Evolutionary conservation across 768 basidiomycete genomes (phyloP).

Genomic region (Collybia sordida): DNA sequence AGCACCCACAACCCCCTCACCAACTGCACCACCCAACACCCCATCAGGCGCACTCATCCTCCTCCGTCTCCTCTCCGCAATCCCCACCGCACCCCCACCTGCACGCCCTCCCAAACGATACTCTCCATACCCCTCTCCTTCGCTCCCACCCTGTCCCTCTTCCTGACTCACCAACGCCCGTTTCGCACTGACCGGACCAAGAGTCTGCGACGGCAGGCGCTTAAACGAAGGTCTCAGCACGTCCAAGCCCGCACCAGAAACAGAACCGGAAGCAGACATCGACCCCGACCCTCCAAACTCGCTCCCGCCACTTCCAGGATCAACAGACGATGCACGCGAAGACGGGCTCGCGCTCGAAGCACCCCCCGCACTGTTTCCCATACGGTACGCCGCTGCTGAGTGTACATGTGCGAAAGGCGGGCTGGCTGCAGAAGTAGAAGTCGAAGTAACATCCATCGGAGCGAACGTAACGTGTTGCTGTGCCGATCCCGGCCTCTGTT

Average conservation of each 20-base stretch:
- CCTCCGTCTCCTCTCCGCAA: constrained; percentile 27
- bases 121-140: constrained; percentile 12
- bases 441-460: constrained; percentile 2
- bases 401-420: not conserved
- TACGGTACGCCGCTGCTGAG: no score
- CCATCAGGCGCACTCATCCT: constrained; percentile 30
- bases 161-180: constrained; percentile 41
- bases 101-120: not conserved
- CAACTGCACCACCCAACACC: not conserved
- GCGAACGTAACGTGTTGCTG: not conserved
- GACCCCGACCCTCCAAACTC: constrained; percentile 1
- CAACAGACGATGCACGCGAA: not conserved
- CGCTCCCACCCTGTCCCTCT: constrained; percentile 21
- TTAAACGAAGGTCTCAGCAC: constrained; percentile 63
- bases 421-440: not conserved
- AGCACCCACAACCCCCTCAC: not conserved
- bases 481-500: no score
- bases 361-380: no score
- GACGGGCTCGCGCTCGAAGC: no score
- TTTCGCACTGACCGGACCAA: constrained; percentile 62
- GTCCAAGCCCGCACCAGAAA: constrained; percentile 29
- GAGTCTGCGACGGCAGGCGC: constrained; percentile 68
- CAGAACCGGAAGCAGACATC: constrained; percentile 20
- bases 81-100: constrained; percentile 7
- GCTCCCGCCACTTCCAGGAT: not conserved